These are phyloP conservation scores for Cenchrus purpureus DNA, from an alignment of 176 grass and related monocot genomes.

Conservation along the genomic window DNA sequence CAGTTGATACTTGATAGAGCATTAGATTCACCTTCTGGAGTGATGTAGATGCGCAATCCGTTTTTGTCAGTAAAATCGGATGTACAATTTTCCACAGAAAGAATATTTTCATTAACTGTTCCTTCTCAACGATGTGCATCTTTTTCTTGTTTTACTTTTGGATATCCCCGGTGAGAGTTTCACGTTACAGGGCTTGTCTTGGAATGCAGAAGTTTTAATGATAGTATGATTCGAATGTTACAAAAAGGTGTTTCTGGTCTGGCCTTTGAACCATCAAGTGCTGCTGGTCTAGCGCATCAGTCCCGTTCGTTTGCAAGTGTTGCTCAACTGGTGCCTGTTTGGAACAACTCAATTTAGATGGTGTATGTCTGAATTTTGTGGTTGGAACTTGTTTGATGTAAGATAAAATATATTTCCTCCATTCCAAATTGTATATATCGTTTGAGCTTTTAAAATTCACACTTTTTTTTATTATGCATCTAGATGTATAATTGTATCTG, in stretches of 20 bases:
- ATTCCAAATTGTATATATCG: too few relatives aligned
- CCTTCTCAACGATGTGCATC: neutral
- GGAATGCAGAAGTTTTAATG: neutral
- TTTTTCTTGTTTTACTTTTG: neutral
- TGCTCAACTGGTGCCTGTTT: neutral
- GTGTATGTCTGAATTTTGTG: neutral
- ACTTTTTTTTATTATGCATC: too few relatives aligned
- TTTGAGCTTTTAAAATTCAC: too few relatives aligned
- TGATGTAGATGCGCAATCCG: conserved; percentile 24
- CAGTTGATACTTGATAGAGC: conserved; percentile 45
- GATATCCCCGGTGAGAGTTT: neutral
- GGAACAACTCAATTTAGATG: neutral
- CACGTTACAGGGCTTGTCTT: neutral
- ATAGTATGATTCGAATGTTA: neutral
- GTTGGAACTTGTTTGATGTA: neutral
- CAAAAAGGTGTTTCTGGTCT: neutral
- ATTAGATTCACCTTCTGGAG: conserved; percentile 28
- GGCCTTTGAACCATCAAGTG: neutral
- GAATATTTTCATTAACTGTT: neutral
- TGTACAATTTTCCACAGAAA: conserved; percentile 33
- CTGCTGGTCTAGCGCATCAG: neutral
- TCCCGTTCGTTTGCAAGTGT: neutral
- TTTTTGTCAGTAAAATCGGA: conserved; percentile 45
- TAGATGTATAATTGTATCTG: too few relatives aligned
- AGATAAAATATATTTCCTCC: too few relatives aligned